These are phyloP conservation scores for Diaporthe sp. DNA, from an alignment of 2,329 filamentous ascomycete genomes.

Conservation along the genomic window DNA sequence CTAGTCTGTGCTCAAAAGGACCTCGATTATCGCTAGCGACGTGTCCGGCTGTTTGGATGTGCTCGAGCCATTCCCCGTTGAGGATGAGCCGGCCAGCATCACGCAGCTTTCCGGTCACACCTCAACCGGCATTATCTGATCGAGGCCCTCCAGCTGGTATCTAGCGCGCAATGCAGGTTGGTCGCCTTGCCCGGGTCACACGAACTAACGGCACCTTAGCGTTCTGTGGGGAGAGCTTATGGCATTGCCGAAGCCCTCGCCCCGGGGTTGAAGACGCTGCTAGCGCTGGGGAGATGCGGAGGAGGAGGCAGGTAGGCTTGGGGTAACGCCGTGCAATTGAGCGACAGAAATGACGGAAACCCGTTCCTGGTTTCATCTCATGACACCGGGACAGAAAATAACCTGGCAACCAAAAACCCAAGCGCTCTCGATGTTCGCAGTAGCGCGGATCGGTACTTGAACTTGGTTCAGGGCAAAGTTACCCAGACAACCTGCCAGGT, in stretches of 20 bases:
- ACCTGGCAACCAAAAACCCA: background rate
- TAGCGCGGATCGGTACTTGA: no score
- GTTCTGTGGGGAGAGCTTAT: constrained; percentile 27
- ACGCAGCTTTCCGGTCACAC: constrained; percentile 14
- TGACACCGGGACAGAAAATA: background rate
- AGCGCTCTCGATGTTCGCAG: background rate
- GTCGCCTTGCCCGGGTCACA: constrained; percentile 29
- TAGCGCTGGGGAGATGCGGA: constrained; percentile 7
- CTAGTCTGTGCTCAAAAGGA: constrained; percentile 20
- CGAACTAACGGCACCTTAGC: constrained; percentile 17
- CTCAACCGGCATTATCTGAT: background rate
- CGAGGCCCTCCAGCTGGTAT: background rate
- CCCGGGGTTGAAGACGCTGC: constrained; percentile 2
- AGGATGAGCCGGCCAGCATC: constrained; percentile 7
- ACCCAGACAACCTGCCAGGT: no score
- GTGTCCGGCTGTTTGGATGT: background rate
- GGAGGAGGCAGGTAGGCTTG: constrained; percentile 10
- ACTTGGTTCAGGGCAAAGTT: background rate
- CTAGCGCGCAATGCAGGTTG: constrained; percentile 28
- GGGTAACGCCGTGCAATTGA: constrained; percentile 15
- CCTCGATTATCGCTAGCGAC: constrained; percentile 15
- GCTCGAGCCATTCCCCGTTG: constrained; percentile 34
- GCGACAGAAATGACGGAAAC: constrained; percentile 22
- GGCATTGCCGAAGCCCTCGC: constrained; percentile 19
- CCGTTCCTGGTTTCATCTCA: background rate